Conservation (phyloP, 2,329 filamentous ascomycete species). For the Arthroderma uncinatum region DNA sequence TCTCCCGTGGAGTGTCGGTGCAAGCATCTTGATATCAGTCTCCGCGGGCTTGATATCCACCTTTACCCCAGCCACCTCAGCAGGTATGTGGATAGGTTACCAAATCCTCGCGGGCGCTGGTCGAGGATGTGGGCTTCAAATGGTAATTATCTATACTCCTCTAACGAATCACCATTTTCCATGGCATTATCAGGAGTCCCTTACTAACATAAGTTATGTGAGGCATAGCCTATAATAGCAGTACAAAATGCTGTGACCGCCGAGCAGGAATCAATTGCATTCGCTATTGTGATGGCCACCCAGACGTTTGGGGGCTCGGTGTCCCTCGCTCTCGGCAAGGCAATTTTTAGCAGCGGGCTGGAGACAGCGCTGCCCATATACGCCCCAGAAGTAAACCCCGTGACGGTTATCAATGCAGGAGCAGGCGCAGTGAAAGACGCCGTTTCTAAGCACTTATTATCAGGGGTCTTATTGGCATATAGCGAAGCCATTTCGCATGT, state of each 20-base stretch:
- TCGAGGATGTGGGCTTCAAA: conserved; percentile 19
- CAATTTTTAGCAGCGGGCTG: neutral
- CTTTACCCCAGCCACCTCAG: conserved; percentile 17
- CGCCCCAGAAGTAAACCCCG: no score
- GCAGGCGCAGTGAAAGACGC: no score
- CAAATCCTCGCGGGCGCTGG: conserved; percentile 21
- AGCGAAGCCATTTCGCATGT: neutral
- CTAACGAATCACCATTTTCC: no score
- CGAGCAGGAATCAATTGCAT: conserved; percentile 14
- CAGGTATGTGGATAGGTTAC: conserved; percentile 23
- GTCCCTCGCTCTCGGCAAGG: neutral
- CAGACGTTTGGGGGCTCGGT: neutral
- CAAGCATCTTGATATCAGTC: conserved; percentile 22
- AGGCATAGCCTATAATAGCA: no score
- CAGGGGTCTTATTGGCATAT: neutral
- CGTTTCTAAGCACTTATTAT: neutral
- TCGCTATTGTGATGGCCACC: conserved; percentile 23
- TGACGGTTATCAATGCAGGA: no score
- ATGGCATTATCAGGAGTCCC: no score
- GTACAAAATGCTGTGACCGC: no score
- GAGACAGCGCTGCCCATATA: neutral
- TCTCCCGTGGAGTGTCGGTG: conserved; percentile 21
- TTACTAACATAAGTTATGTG: no score
- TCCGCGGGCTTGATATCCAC: conserved; percentile 27
- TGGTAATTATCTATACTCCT: conserved; percentile 10